phyloP scores from a whole-genome alignment of 805 yeast species.

The Blastobotrys mokoenaii region DNA sequence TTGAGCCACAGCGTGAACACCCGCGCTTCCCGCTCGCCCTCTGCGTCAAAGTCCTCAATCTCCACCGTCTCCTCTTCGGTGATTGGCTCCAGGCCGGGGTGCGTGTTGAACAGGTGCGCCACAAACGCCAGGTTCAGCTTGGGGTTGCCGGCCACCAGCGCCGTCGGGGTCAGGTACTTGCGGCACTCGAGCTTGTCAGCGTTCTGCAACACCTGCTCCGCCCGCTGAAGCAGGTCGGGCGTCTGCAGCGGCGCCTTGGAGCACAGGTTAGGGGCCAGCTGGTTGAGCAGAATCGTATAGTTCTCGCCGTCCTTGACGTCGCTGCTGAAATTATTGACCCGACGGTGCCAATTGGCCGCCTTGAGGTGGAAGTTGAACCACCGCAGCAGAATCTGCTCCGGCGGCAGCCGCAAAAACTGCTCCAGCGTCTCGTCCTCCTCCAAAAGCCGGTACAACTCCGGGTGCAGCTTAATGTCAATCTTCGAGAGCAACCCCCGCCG shows the following conservation, averaged over 20 bases:
- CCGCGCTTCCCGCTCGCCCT: constrained; percentile 98
- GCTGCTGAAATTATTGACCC: constrained; percentile 75
- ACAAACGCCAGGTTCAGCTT: constrained; percentile 94
- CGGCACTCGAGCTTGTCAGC: constrained; percentile 91
- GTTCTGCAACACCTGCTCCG: constrained; percentile 74
- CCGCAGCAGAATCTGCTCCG: constrained; percentile 91
- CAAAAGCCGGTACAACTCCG: constrained; percentile 86
- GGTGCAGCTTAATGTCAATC: constrained; percentile 92
- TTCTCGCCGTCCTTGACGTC: constrained; percentile 95
- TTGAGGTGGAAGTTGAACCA: constrained; percentile 97
- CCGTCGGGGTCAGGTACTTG: constrained; percentile 87
- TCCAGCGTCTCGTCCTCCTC: constrained; percentile 97
- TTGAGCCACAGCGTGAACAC: constrained; percentile 97
- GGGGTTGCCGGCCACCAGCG: constrained; percentile 93
- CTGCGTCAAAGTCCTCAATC: constrained; percentile 97
- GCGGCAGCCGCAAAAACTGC: constrained; percentile 92
- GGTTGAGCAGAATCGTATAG: constrained; percentile 82
- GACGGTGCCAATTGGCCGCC: constrained; percentile 82
- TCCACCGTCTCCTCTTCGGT: constrained; percentile 87
- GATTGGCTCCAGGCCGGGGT: constrained; percentile 93
- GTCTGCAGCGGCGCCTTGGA: constrained; percentile 78
- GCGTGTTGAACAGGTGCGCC: constrained; percentile 92
- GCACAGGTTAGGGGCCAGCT: constrained; percentile 76
- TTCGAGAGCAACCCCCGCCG: constrained; percentile 91
- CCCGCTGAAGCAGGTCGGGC: constrained; percentile 64